Evolutionary conservation across 805 yeast genomes (phyloP).

Genomic region (Kodamaea jinghongensis): DNA sequence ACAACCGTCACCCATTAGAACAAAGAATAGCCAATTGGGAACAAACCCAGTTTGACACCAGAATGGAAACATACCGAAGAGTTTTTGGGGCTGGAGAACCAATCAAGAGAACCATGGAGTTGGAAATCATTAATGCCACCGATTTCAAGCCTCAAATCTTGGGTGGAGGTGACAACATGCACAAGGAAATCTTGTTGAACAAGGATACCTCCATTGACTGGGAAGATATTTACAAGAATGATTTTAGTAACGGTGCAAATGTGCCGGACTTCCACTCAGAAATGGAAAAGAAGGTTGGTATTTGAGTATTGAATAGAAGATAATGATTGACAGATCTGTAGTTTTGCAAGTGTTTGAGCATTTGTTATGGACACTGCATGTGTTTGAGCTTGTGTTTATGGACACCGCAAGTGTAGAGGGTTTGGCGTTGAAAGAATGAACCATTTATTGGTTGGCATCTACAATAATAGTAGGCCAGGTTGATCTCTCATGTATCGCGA

Average conservation of each 20-base stretch:
- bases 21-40: slow-evolving; percentile 78
- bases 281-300: slow-evolving; percentile 63
- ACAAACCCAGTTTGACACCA: slow-evolving; percentile 61
- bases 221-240: slow-evolving; percentile 86
- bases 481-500: too few species aligned
- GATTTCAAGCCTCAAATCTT: slow-evolving; percentile 65
- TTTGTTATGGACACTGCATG: too few species aligned
- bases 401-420: too few species aligned
- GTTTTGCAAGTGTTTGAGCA: too few species aligned
- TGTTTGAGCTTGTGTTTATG: too few species aligned
- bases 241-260: slow-evolving; percentile 39
- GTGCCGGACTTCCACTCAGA: slow-evolving; percentile 65
- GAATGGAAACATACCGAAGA: slow-evolving; percentile 75
- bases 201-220: slow-evolving; percentile 80
- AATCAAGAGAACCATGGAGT: slow-evolving; percentile 86
- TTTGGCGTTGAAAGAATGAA: too few species aligned
- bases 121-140: slow-evolving; percentile 64
- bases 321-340: too few species aligned
- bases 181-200: slow-evolving; percentile 74
- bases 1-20: slow-evolving; percentile 85
- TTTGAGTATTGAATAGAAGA: too few species aligned
- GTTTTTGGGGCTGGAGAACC: slow-evolving; percentile 94
- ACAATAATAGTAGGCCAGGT: too few species aligned
- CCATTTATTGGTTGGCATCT: too few species aligned
- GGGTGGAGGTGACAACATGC: slow-evolving; percentile 60